Percentiles rank a stretch among this genome's conserved stretches.
Evolutionary conservation across 2,329 filamentous ascomycete genomes (phyloP).

Genomic region (Madurella fahalii): DNA sequence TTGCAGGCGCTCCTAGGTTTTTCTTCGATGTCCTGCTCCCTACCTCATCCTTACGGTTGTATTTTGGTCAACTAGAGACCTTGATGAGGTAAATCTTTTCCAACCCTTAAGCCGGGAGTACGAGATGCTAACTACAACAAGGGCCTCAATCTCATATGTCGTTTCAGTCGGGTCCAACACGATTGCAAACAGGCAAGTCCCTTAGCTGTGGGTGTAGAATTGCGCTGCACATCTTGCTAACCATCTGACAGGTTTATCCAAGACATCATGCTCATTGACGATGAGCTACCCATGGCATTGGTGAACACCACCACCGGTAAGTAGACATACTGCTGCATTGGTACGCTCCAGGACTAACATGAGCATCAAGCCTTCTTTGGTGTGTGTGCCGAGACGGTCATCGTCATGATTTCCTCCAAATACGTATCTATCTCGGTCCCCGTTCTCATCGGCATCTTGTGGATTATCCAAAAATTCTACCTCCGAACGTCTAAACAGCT

Average conservation of each 20-base stretch:
- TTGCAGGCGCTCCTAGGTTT: background rate
- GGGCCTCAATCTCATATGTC: constrained; percentile 10
- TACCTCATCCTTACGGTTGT: constrained; percentile 4
- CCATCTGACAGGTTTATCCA: constrained; percentile 6
- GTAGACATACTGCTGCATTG: no score
- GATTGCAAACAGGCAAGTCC: constrained; percentile 10
- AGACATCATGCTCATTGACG: constrained; percentile 82
- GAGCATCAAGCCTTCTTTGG: constrained; percentile 4
- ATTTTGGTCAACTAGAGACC: constrained; percentile 7
- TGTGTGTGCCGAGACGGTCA: constrained; percentile 9
- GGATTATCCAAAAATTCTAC: constrained; percentile 47
- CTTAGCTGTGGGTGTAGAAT: no score
- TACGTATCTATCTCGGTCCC: constrained; percentile 13
- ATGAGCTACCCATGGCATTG: constrained; percentile 88
- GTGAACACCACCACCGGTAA: constrained; percentile 61
- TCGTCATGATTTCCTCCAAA: constrained; percentile 10
- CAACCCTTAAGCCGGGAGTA: no score
- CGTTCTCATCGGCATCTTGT: constrained; percentile 4
- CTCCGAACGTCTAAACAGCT: constrained; percentile 53
- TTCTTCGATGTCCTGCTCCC: constrained; percentile 10
- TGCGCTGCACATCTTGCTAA: no score
- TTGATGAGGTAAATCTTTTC: constrained; percentile 3
- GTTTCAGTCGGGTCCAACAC: constrained; percentile 8
- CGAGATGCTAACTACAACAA: background rate
- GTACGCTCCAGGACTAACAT: no score